phyloP scores from a whole-genome alignment of 1,284 basidiomycete species.

The Cryptococcus depauperatus region DNA sequence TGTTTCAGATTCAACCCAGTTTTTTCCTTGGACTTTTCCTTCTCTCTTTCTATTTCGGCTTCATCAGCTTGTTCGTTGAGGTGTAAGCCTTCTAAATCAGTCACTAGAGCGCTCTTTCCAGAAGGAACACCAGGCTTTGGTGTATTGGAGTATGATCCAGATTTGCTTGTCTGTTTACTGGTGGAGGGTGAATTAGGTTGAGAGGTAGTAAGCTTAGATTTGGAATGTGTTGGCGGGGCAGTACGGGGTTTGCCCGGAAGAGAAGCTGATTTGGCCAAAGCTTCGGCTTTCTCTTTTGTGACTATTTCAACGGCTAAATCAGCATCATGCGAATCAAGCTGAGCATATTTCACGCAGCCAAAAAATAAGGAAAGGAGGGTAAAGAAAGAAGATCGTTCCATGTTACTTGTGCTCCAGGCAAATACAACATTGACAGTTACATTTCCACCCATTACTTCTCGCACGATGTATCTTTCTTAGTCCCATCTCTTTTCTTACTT shows the following conservation, averaged over 20 bases:
- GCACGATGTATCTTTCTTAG: not conserved
- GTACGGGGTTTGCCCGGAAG: slow-evolving; percentile 33
- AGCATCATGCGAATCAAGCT: slow-evolving; percentile 7
- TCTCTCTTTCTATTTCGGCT: slow-evolving; percentile 45
- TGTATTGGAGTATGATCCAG: slow-evolving; percentile 16
- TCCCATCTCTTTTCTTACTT: not conserved
- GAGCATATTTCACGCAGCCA: not conserved
- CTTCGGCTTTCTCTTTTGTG: slow-evolving; percentile 23
- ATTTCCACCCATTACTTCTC: not conserved
- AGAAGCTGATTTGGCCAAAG: slow-evolving; percentile 27
- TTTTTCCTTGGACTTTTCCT: slow-evolving; percentile 48
- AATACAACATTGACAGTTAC: not conserved
- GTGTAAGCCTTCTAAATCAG: slow-evolving; percentile 67
- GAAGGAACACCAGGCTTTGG: slow-evolving; percentile 15
- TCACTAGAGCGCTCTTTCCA: slow-evolving; percentile 48
- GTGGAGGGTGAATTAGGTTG: slow-evolving; percentile 17
- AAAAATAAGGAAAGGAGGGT: not conserved
- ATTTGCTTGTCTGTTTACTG: slow-evolving; percentile 20
- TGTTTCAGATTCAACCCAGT: slow-evolving; percentile 64
- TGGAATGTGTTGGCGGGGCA: slow-evolving; percentile 8
- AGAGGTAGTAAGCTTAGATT: slow-evolving; percentile 14
- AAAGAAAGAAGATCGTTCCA: not conserved
- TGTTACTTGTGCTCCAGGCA: slow-evolving; percentile 1
- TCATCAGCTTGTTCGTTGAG: slow-evolving; percentile 48
- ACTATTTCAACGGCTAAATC: slow-evolving; percentile 14